Evolutionary conservation across 2,329 filamentous ascomycete species (phyloP).

Genomic region (Aureobasidium namibiae): DNA sequence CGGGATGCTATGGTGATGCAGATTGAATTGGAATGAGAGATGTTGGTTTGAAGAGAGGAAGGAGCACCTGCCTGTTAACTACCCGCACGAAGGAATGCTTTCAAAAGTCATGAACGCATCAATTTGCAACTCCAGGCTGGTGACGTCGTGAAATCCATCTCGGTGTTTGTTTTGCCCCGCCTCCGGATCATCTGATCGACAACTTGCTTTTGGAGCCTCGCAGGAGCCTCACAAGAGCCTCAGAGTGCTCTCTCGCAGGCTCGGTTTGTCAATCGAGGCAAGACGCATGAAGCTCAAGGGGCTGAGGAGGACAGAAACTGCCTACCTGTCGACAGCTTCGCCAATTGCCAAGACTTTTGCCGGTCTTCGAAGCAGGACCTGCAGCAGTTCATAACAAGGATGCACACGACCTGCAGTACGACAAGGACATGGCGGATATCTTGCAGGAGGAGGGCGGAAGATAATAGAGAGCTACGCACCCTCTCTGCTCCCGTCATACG

Average conservation of each 20-base stretch:
- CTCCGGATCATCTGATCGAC: not conserved
- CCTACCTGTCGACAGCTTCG: not conserved
- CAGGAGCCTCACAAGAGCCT: not conserved
- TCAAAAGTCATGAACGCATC: conserved; percentile 5
- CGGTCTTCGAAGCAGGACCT: not conserved
- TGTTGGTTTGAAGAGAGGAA: not conserved
- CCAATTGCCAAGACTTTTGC: not conserved
- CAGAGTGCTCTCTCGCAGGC: not conserved
- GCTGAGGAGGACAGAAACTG: too few relatives aligned
- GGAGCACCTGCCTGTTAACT: not conserved
- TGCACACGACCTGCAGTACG: not conserved
- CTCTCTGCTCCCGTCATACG: too few relatives aligned
- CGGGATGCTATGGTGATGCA: not conserved
- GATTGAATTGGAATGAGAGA: not conserved
- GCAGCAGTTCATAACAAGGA: not conserved
- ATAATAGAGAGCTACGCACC: too few relatives aligned
- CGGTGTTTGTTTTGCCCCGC: conserved; percentile 8
- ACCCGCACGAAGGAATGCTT: not conserved
- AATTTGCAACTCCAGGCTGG: too few relatives aligned
- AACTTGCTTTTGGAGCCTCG: not conserved
- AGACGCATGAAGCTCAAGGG: too few relatives aligned
- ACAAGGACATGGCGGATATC: not conserved
- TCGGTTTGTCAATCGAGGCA: not conserved
- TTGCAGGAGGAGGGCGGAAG: not conserved
- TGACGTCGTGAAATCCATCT: not conserved